phyloP scores from a whole-genome alignment of 2,329 filamentous ascomycete genomes.

The Hymenoscyphus occultus region DNA sequence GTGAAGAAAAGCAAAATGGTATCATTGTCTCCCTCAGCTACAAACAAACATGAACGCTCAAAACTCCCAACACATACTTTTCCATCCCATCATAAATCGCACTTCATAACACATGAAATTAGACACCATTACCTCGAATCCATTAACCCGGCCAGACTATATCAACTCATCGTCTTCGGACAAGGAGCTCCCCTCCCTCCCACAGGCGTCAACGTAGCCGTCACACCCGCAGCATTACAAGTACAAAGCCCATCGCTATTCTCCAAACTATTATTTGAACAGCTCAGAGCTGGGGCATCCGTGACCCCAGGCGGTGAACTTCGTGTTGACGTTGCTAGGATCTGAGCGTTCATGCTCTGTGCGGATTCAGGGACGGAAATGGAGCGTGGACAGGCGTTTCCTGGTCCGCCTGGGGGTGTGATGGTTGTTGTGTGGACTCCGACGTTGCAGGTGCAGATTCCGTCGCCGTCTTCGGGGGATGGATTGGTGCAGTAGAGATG shows the following conservation, averaged over 20 bases:
- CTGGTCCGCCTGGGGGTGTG: neutral
- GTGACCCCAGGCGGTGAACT: neutral
- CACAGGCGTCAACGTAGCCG: neutral
- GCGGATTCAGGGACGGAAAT: neutral
- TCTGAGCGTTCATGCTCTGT: neutral
- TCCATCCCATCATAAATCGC: neutral
- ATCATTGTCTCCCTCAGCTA: neutral
- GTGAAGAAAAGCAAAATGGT: neutral
- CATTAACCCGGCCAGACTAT: neutral
- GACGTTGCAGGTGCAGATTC: conserved; percentile 7
- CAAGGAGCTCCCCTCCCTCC: neutral
- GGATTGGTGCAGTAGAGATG: conserved; percentile 6
- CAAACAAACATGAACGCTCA: neutral
- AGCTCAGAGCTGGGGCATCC: neutral
- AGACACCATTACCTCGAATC: neutral
- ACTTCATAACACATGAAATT: neutral
- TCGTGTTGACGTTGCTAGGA: neutral
- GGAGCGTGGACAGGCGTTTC: conserved; percentile 1
- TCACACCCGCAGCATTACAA: neutral
- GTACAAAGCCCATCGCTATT: neutral
- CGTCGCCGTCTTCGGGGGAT: conserved; percentile 5
- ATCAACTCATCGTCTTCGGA: neutral
- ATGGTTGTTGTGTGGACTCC: conserved; percentile 3
- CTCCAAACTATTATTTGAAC: neutral
- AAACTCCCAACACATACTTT: neutral